These are phyloP conservation scores for Pistacia integerrima DNA, from an alignment of 345 rosid genomes.

Conservation along the genomic window DNA sequence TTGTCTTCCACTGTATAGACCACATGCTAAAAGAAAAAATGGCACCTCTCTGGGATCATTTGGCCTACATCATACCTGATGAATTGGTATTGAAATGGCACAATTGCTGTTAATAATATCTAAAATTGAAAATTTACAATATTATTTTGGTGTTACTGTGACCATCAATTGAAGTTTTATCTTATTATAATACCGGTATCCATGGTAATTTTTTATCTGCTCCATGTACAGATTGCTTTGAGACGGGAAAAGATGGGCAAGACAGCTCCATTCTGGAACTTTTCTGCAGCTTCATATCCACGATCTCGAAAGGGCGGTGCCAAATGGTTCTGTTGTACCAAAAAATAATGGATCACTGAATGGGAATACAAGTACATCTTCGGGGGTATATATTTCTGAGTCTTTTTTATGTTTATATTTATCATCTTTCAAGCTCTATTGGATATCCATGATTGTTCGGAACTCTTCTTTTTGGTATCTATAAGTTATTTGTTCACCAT, in stretches of 20 bases:
- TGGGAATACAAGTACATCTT: slow-evolving; percentile 35
- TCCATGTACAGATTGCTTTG: slow-evolving; percentile 63
- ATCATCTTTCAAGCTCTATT: neutral
- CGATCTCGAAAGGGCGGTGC: slow-evolving; percentile 38
- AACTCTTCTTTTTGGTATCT: slow-evolving; percentile 7
- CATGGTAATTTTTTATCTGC: slow-evolving; percentile 7
- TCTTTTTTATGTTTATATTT: neutral
- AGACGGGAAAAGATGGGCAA: slow-evolving; percentile 87
- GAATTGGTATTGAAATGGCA: neutral
- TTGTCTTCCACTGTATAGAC: neutral
- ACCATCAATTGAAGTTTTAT: neutral
- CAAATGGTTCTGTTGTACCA: slow-evolving; percentile 29
- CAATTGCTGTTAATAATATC: neutral
- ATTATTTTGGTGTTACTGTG: neutral
- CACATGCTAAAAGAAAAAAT: neutral
- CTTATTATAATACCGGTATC: neutral
- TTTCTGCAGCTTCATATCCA: slow-evolving; percentile 71
- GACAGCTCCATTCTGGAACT: slow-evolving; percentile 81
- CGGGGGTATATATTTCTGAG: slow-evolving; percentile 39
- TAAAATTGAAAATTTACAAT: neutral
- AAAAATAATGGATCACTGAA: slow-evolving; percentile 30
- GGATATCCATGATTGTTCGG: slow-evolving; percentile 7
- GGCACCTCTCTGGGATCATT: neutral
- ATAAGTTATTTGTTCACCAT: slow-evolving; percentile 7
- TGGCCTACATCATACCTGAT: neutral